Evolutionary conservation across 192 early-diverging fungal genomes (phyloP).

Genomic region (Mortierella alpina): DNA sequence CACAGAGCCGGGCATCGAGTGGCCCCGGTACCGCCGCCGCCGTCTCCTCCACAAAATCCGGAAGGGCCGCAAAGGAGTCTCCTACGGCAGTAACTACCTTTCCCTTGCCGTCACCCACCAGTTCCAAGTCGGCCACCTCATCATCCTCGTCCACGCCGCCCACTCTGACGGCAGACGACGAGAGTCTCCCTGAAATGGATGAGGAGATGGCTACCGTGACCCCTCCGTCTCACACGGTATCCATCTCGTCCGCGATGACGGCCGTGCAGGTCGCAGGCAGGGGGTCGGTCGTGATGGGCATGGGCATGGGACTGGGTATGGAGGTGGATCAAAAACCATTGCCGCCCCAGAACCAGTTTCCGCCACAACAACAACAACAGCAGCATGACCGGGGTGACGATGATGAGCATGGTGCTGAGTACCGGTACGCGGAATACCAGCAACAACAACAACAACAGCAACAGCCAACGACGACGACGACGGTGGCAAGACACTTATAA

Average conservation of each 20-base stretch:
- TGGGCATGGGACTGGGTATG: constrained; percentile 13
- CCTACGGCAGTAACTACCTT: neutral
- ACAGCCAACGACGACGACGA: neutral
- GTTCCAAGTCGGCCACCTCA: constrained; percentile 10
- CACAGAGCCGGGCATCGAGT: too few relatives aligned
- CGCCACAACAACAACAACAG: neutral
- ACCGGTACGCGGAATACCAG: neutral
- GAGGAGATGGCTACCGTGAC: constrained; percentile 5
- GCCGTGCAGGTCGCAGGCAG: neutral
- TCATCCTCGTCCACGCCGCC: constrained; percentile 18
- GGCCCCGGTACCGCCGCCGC: too few relatives aligned
- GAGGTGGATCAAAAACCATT: constrained; percentile 11
- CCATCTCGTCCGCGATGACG: neutral
- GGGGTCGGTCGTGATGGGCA: neutral
- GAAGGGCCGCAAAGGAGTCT: neutral
- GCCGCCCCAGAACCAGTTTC: neutral
- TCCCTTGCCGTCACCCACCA: neutral
- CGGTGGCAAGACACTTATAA: neutral
- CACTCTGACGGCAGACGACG: constrained; percentile 15
- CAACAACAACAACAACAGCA: constrained; percentile 1
- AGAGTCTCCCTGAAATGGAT: constrained; percentile 5
- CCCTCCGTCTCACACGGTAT: constrained; percentile 6
- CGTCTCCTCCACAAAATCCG: neutral
- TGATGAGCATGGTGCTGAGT: too few relatives aligned
- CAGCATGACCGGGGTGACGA: too few relatives aligned